These are phyloP conservation scores for Angophora floribunda DNA, from an alignment of 345 rosid genomes.

Conservation along the genomic window DNA sequence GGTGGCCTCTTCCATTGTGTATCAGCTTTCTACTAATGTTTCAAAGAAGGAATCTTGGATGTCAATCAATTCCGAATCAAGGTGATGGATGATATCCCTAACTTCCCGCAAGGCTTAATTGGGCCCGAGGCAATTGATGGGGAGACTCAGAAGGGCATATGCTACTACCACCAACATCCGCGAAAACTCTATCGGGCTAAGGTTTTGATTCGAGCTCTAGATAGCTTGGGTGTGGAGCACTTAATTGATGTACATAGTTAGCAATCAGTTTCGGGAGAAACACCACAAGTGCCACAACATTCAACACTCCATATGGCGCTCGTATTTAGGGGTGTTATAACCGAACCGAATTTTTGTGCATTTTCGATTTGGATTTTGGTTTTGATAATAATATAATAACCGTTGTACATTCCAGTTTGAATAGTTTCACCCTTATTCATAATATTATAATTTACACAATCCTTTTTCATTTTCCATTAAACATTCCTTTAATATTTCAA, in stretches of 20 bases:
- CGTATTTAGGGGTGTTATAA: no score
- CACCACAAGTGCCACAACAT: not conserved
- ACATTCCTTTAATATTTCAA: no score
- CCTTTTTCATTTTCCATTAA: not conserved
- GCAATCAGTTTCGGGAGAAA: not conserved
- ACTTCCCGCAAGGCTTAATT: not conserved
- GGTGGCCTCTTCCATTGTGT: not conserved
- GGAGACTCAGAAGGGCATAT: not conserved
- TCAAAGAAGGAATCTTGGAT: not conserved
- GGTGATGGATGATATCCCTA: not conserved
- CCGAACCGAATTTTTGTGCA: no score
- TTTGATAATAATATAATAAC: no score
- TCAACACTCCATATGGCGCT: not conserved
- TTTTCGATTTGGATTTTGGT: no score
- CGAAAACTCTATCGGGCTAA: not conserved
- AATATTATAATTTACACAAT: no score
- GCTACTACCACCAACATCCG: not conserved
- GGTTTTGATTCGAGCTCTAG: not conserved
- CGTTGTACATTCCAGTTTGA: not conserved
- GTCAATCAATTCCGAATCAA: not conserved
- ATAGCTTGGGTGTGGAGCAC: not conserved
- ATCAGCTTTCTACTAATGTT: not conserved
- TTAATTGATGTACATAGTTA: not conserved
- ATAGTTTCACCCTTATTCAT: no score
- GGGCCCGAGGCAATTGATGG: not conserved